Percentiles rank a stretch among this genome's conserved stretches.
Conservation (phyloP, 2,329 filamentous ascomycete species). For the Nannizzia gypsea region DNA sequence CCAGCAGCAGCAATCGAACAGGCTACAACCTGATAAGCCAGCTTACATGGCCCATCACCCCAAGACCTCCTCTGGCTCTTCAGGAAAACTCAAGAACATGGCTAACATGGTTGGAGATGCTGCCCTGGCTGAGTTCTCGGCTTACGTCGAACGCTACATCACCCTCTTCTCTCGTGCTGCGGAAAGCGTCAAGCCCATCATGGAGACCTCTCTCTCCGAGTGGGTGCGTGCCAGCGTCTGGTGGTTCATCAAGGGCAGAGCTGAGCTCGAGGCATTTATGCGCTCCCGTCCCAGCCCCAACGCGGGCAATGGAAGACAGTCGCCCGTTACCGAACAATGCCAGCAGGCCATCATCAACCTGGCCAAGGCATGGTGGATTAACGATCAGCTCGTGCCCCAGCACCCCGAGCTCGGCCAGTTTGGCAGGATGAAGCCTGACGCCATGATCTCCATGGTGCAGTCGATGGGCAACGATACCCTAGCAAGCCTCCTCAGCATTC, state of each 20-base stretch:
- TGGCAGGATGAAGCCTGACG: slow-evolving; percentile 29
- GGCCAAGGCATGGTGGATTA: slow-evolving; percentile 78
- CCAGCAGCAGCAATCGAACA: not conserved
- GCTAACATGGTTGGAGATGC: slow-evolving; percentile 46
- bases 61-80: slow-evolving; percentile 7
- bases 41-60: not conserved
- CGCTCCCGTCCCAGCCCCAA: slow-evolving; percentile 49
- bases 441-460: slow-evolving; percentile 30
- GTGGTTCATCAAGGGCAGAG: slow-evolving; percentile 81
- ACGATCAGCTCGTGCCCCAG: slow-evolving; percentile 29
- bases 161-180: slow-evolving; percentile 67
- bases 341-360: slow-evolving; percentile 78
- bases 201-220: slow-evolving; percentile 51
- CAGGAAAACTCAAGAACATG: slow-evolving; percentile 25
- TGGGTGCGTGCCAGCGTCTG: slow-evolving; percentile 64
- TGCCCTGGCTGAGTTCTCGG: slow-evolving; percentile 57
- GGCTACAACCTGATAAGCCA: not conserved
- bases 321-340: slow-evolving; percentile 32
- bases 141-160: slow-evolving; percentile 59
- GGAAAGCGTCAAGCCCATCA: slow-evolving; percentile 57
- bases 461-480: slow-evolving; percentile 36
- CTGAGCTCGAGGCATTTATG: slow-evolving; percentile 60
- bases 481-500: slow-evolving; percentile 37
- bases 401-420: slow-evolving; percentile 31
- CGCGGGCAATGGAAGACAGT: slow-evolving; percentile 38